phyloP scores from a whole-genome alignment of 257 asterid species.

The Buddleja alternifolia region DNA sequence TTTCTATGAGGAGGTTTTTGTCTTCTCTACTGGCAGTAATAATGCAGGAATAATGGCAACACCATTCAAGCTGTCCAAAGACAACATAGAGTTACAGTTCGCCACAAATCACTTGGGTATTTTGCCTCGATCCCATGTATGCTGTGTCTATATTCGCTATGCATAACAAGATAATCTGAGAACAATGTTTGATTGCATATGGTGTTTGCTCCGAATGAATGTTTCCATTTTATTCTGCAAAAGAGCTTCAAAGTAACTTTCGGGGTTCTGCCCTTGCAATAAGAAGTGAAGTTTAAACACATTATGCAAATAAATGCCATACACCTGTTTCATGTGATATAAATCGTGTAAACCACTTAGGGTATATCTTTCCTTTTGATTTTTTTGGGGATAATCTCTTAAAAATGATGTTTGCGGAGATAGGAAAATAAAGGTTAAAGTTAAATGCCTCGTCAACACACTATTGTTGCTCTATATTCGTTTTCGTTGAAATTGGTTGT shows the following conservation, averaged over 20 bases:
- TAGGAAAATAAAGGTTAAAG: neutral
- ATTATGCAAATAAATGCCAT: neutral
- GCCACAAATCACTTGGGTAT: constrained; percentile 89
- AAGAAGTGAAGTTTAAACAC: neutral
- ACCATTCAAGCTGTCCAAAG: constrained; percentile 74
- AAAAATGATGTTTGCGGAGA: neutral
- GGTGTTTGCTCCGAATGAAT: neutral
- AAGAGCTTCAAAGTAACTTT: too few species aligned
- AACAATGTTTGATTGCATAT: neutral
- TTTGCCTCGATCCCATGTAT: constrained; percentile 10
- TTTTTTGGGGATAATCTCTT: neutral
- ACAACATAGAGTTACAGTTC: constrained; percentile 80
- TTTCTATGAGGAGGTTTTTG: constrained; percentile 12
- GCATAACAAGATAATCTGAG: neutral
- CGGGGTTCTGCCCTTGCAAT: neutral
- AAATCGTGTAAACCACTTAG: too few species aligned
- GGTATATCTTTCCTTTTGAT: too few species aligned
- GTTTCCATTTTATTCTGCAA: neutral
- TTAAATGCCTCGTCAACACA: neutral
- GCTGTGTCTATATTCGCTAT: neutral
- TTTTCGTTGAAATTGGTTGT: neutral
- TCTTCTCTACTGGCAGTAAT: constrained; percentile 52
- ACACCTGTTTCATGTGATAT: neutral
- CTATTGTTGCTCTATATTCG: neutral
- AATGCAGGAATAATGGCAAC: constrained; percentile 88